Evolutionary conservation across 1,284 basidiomycete genomes (phyloP), one percentile per base, ranked within the genome.

Genomic region (Xerocomus nothofagi): DNA sequence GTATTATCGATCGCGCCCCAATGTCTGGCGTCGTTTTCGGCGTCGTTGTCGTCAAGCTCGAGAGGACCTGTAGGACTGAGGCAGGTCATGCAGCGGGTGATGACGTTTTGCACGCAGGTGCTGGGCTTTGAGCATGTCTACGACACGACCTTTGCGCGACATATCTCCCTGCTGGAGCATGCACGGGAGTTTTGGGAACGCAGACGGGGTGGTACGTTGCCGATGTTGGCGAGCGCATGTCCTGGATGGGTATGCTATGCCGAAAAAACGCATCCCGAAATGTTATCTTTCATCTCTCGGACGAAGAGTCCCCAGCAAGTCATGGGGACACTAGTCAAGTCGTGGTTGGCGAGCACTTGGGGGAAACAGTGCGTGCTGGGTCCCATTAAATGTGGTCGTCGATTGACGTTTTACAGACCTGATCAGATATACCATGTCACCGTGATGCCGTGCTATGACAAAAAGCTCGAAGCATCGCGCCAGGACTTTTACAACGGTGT

Each of bases 201-300:
- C 23, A 77, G 72, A 60, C 61, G 60, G 47, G 62, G 60, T 26
- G 63, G 59, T n/a, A 51, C 59, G 29, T 69, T 98, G 27, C 96
- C 97, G 0, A 93, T 99, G 85, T 77, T 99, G 18, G 88, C 94
- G 3, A 94, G 92, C 57, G 93, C 96, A 11, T 99, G 97, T 72
- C 97, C 97, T 0, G 97, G 97, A 21, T 99, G 97, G 97, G 89
- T 99, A 49, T 99, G 96, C 69, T 99, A 98, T 65, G 96, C 95
- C 15, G 97, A 99, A 72, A 99, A 99, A 77, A 89, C 96, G 0
- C 96, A 98, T 64, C 77, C 88, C 2, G 95, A 97, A 67, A 87
- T 99, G 76, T 69, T 99, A 10, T 93, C 93, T 1, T 93, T 94
- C 61, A 87, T 99, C 50, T 83, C 89, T 39, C 76, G 76, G 23